Evolutionary conservation across 164 flowering plant species (phyloP), one percentile per base, ranked within the genome.

Genomic region (Vitis riparia): DNA sequence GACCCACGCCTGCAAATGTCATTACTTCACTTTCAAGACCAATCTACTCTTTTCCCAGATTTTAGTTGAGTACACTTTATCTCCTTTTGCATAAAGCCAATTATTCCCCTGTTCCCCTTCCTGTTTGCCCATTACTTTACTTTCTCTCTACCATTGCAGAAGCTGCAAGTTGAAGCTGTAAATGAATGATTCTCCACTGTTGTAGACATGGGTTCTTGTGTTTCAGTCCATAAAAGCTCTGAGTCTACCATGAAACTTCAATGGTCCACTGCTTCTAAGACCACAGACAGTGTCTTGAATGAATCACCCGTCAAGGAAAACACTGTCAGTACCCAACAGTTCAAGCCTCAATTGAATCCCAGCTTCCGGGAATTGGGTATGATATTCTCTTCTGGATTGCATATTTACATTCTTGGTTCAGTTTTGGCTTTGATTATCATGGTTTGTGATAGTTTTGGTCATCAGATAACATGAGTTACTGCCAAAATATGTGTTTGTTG

Each of bases 21-120:
- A 78, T 75, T 78, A 71, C 81, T 78, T 78, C 27, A 57, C 78
- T 75, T 78, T 74, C 71, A 74, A 78, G 78, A 68, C 75, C 73
- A 68, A 51, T 68, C 66, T 52, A 65, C 63, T 65, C 55, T 57
- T 52, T 27, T 63, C 17, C 61, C 55, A 50, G 44, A 63, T 27
- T 64, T 59, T 62, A n/a, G 68, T 65, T 65, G 66, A 19, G 66
- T 63, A 17, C 37, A 55, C 27, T 32, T 69, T 62, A 1, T 9
- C 16, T 58, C n/a, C 29, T 58, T 63, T 48, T 56, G 44, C 59
- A 61, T 37, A 55, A 47, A 52, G 57, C 62, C 70, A 74, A 59
- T 16, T 7, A 62, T 49, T 49, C 49, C 51, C n/a, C 17, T 12
- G 32, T 17, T 11, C 65, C 56, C 19, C 55, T 50, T 51, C 23